Conservation (phyloP, 2,329 filamentous ascomycete species). For the Phialemoniopsis sp. region DNA sequence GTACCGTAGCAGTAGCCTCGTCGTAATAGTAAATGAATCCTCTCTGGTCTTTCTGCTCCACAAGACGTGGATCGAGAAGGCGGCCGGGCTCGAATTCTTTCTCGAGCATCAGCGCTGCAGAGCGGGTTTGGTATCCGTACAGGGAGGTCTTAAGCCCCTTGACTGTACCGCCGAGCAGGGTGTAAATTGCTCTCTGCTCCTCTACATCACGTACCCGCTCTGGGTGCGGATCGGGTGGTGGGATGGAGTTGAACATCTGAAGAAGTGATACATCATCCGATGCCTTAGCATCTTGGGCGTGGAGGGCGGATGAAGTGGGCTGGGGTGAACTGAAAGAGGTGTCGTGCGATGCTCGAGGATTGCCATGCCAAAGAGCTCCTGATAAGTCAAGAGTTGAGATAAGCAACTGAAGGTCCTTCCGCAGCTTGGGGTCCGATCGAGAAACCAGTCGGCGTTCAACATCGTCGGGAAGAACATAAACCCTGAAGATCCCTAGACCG, state of each 20-base stretch:
- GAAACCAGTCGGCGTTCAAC: constrained; percentile 48
- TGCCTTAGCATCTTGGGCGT: constrained; percentile 23
- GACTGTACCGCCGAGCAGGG: constrained; percentile 48
- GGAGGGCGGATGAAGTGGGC: constrained; percentile 25
- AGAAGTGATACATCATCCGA: constrained; percentile 52
- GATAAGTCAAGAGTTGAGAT: constrained; percentile 54
- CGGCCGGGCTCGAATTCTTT: constrained; percentile 64
- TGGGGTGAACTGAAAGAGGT: constrained; percentile 7
- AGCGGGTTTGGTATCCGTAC: constrained; percentile 76
- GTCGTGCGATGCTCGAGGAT: constrained; percentile 6
- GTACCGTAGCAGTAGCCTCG: constrained; percentile 54
- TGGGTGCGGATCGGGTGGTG: constrained; percentile 60
- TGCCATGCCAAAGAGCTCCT: constrained; percentile 48
- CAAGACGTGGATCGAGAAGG: constrained; percentile 70
- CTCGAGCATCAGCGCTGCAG: constrained; percentile 79
- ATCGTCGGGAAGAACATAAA: constrained; percentile 66
- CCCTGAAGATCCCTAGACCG: constrained; percentile 33
- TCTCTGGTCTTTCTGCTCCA: constrained; percentile 53
- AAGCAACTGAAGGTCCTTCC: constrained; percentile 40
- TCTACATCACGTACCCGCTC: constrained; percentile 43
- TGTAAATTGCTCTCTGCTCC: constrained; percentile 47
- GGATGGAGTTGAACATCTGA: constrained; percentile 68
- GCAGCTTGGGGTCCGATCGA: constrained; percentile 38
- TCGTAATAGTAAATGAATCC: constrained; percentile 68
- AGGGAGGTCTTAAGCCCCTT: constrained; percentile 60